phyloP scores from a whole-genome alignment of 2,329 filamentous ascomycete genomes.

The Botryotinia calthae region DNA sequence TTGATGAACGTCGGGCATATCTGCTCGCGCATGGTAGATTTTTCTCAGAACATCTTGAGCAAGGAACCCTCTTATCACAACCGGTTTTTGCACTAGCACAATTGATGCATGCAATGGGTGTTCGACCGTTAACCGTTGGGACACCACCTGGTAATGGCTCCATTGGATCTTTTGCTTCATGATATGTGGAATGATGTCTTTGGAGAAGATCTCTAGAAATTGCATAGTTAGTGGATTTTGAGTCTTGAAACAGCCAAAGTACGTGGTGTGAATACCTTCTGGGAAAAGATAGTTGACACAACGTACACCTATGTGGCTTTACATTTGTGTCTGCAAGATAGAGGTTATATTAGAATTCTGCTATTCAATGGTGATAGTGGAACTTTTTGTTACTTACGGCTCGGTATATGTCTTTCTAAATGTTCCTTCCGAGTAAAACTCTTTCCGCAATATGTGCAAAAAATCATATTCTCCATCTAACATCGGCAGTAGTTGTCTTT shows the following conservation, averaged over 20 bases:
- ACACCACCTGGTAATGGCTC: constrained; percentile 45
- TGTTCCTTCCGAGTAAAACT: constrained; percentile 56
- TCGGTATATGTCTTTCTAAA: constrained; percentile 54
- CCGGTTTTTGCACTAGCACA: constrained; percentile 52
- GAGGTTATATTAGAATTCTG: not conserved
- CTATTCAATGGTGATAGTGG: not conserved
- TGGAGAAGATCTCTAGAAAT: constrained; percentile 47
- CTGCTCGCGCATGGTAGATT: constrained; percentile 48
- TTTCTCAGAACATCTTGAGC: constrained; percentile 50
- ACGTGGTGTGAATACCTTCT: constrained; percentile 43
- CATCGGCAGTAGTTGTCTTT: not conserved
- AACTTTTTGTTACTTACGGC: constrained; percentile 43
- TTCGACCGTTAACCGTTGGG: constrained; percentile 43
- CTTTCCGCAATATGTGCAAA: constrained; percentile 54
- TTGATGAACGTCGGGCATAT: constrained; percentile 51
- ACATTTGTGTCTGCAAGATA: constrained; percentile 50
- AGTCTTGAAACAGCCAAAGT: constrained; percentile 1
- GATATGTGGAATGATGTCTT: constrained; percentile 51
- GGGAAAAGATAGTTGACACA: constrained; percentile 51
- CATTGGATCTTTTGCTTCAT: constrained; percentile 49
- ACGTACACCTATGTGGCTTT: constrained; percentile 51
- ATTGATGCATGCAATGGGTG: constrained; percentile 50
- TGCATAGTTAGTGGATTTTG: constrained; percentile 33
- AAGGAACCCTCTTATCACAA: constrained; percentile 51
- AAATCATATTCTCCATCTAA: constrained; percentile 42